Conservation (phyloP, 768 basidiomycete species). For the Podaxis mareebaensis region DNA sequence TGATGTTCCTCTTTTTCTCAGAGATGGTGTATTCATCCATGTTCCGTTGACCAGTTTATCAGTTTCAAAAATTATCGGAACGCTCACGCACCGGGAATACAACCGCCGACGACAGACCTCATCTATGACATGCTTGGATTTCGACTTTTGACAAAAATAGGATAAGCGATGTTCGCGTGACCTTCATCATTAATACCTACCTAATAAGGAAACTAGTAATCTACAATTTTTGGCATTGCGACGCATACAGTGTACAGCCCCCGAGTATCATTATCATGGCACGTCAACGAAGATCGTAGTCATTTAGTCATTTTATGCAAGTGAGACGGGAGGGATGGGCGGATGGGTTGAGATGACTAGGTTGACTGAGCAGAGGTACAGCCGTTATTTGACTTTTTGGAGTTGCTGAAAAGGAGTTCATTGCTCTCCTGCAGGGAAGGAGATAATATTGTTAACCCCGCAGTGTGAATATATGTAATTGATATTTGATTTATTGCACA, state of each 20-base stretch:
- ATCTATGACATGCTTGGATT: not conserved
- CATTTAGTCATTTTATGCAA: not conserved
- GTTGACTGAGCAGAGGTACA: conserved; percentile 6
- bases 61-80: too few relatives aligned
- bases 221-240: not conserved
- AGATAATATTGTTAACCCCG: not conserved
- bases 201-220: not conserved
- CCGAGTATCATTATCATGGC: not conserved
- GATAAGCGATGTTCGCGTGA: not conserved
- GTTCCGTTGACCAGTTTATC: not conserved
- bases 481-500: not conserved
- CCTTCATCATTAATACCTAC: not conserved
- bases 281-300: not conserved
- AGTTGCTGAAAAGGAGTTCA: not conserved
- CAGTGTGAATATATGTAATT: not conserved
- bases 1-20: not conserved
- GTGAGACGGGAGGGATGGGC: not conserved
- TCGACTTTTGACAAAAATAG: not conserved
- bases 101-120: not conserved
- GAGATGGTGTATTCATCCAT: not conserved
- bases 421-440: too few relatives aligned
- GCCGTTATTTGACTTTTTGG: not conserved
- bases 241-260: not conserved
- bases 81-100: not conserved
- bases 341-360: conserved; percentile 9